Percentiles rank a stretch among this genome's conserved stretches.
Conservation (phyloP, 495 filamentous ascomycete genomes). For the Glutinoglossum americanum region DNA sequence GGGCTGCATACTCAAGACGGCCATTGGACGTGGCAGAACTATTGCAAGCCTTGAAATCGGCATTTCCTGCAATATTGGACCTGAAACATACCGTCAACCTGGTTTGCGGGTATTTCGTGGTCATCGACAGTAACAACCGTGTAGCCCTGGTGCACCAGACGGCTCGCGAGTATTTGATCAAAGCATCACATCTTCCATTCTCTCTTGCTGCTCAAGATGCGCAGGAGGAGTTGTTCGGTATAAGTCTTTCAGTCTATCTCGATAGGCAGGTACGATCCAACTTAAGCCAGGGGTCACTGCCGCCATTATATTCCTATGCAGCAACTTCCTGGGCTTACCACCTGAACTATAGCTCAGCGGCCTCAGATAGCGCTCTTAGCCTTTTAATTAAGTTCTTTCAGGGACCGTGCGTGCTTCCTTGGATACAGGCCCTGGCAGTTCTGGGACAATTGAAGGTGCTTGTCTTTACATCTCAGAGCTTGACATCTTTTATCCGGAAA, state of each 20-base stretch:
- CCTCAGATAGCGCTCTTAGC: neutral
- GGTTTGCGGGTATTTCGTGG: conserved; percentile 21
- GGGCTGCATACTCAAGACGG: conserved; percentile 13
- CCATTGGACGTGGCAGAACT: conserved; percentile 16
- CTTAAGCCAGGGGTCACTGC: conserved; percentile 4
- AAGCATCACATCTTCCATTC: no score
- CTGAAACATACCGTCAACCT: conserved; percentile 15
- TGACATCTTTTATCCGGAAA: conserved; percentile 4
- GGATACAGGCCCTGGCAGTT: conserved; percentile 11
- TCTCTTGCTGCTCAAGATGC: neutral
- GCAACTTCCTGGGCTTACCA: conserved; percentile 16
- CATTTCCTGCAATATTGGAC: conserved; percentile 14
- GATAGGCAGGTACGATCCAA: conserved; percentile 7
- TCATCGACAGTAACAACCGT: conserved; percentile 15
- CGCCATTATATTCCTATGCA: conserved; percentile 11
- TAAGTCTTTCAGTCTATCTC: conserved; percentile 11
- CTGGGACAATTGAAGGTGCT: conserved; percentile 5
- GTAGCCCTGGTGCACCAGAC: conserved; percentile 24
- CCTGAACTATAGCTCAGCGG: conserved; percentile 7
- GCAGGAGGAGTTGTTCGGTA: conserved; percentile 9
- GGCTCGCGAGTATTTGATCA: conserved; percentile 19
- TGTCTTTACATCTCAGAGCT: conserved; percentile 5
- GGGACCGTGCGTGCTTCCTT: conserved; percentile 9
- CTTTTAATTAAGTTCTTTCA: conserved; percentile 8
- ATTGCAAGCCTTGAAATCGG: conserved; percentile 11